phyloP scores from a whole-genome alignment of 352 stramenopile species.

The Phytophthora pisi region DNA sequence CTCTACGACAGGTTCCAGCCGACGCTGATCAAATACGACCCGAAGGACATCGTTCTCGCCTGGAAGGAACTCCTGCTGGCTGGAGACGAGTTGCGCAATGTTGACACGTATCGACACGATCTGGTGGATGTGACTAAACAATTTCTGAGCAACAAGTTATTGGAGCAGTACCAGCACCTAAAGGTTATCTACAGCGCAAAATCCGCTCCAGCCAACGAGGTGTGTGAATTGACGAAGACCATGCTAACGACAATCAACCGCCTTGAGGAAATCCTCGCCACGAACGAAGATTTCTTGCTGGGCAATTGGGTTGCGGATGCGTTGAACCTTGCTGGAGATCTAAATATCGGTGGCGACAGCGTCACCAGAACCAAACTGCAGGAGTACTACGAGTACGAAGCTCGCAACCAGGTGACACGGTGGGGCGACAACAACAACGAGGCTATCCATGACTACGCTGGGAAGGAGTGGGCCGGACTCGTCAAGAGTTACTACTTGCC shows the following conservation, averaged over 20 bases:
- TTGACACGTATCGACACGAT: slow-evolving; percentile 72
- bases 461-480: slow-evolving; percentile 79
- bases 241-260: slow-evolving; percentile 55
- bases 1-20: slow-evolving; percentile 69
- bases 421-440: slow-evolving; percentile 82
- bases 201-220: slow-evolving; percentile 20
- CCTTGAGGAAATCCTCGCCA: slow-evolving; percentile 66
- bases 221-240: slow-evolving; percentile 44
- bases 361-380: slow-evolving; percentile 30
- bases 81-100: slow-evolving; percentile 37
- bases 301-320: slow-evolving; percentile 74
- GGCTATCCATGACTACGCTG: slow-evolving; percentile 75
- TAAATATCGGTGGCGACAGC: slow-evolving; percentile 14
- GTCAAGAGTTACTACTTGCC: slow-evolving; percentile 70
- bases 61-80: slow-evolving; percentile 61
- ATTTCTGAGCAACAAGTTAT: slow-evolving; percentile 67
- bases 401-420: slow-evolving; percentile 76
- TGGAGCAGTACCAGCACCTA: slow-evolving; percentile 60
- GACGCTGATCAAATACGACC: slow-evolving; percentile 72
- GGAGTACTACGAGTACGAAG: slow-evolving; percentile 81
- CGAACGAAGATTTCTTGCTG: slow-evolving; percentile 74
- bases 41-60: slow-evolving; percentile 52
- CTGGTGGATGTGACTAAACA: slow-evolving; percentile 76
- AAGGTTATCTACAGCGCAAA: slow-evolving; percentile 49
- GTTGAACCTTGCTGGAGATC: slow-evolving; percentile 43